A percentile compares a stretch with the other conserved stretches of the same genome.
Evolutionary conservation across 2,329 filamentous ascomycete genomes (phyloP).

Genomic region (Pleomassaria siparia): DNA sequence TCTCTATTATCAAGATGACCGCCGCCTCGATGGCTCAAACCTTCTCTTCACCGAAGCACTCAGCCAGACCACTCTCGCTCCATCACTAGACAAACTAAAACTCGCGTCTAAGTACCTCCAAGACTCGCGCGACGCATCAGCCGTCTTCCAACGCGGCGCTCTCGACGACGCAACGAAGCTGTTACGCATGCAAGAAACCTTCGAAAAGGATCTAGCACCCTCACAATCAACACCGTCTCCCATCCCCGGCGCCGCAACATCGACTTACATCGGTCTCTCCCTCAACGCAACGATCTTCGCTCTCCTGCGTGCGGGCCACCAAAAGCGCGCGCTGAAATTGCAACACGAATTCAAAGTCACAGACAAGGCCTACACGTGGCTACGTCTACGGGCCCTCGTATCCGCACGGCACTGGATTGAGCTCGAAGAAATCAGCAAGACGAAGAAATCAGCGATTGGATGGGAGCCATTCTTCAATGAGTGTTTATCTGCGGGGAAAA

Average conservation of each 20-base stretch:
- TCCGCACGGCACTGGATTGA: constrained; percentile 90
- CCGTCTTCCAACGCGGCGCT: constrained; percentile 69
- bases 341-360: constrained; percentile 90
- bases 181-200: constrained; percentile 79
- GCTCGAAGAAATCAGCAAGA: constrained; percentile 79
- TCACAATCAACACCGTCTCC: constrained; percentile 46
- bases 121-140: constrained; percentile 77
- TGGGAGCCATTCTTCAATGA: constrained; percentile 98
- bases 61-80: constrained; percentile 67
- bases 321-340: constrained; percentile 82
- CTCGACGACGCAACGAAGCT: constrained; percentile 80
- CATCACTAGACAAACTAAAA: constrained; percentile 82
- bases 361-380: constrained; percentile 88
- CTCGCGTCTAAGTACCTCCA: constrained; percentile 79
- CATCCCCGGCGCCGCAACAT: not conserved
- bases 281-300: constrained; percentile 93
- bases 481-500: constrained; percentile 83
- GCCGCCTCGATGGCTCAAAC: constrained; percentile 82
- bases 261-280: constrained; percentile 72
- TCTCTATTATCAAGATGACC: constrained; percentile 95
- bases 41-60: constrained; percentile 86
- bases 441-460: constrained; percentile 84
- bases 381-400: constrained; percentile 81
- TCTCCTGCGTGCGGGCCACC: constrained; percentile 77
- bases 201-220: constrained; percentile 76